Conservation (phyloP, 345 rosid species). For the Pistacia vera region DNA sequence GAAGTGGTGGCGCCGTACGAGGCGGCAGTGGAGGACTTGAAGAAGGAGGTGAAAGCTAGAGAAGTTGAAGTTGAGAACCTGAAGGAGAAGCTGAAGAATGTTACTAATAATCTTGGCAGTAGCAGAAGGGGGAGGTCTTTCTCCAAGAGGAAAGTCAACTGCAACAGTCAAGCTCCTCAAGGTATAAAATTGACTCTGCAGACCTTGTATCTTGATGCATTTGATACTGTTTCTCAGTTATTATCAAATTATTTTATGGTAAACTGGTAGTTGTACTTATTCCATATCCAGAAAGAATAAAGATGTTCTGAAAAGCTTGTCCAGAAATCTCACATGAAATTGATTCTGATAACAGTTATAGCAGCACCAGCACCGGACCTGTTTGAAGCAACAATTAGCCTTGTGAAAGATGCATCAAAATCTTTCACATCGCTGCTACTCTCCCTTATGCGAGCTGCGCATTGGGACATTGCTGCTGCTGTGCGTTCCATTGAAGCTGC, state of each 20-base stretch:
- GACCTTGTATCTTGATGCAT: not conserved
- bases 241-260: not conserved
- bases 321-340: not conserved
- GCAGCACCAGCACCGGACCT: constrained; percentile 81
- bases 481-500: constrained; percentile 94
- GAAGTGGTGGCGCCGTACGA: constrained; percentile 95
- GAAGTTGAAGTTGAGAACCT: constrained; percentile 71
- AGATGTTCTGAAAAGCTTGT: not conserved
- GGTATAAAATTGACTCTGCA: constrained; percentile 24
- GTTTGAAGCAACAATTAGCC: constrained; percentile 64
- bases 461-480: constrained; percentile 91
- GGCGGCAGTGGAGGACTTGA: constrained; percentile 82
- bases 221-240: not conserved
- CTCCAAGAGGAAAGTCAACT: constrained; percentile 75
- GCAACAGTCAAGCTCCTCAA: constrained; percentile 53
- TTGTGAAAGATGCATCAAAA: constrained; percentile 78
- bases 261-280: not conserved
- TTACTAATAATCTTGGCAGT: constrained; percentile 18
- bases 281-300: too few relatives aligned
- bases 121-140: constrained; percentile 64
- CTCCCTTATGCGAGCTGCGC: constrained; percentile 87
- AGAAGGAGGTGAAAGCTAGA: constrained; percentile 75
- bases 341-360: constrained; percentile 47
- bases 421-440: constrained; percentile 76
- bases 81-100: constrained; percentile 67